Evolutionary conservation across 2,329 filamentous ascomycete genomes (phyloP), one percentile per base, ranked within the genome.

Genomic region (Sclerotinia trifoliorum): DNA sequence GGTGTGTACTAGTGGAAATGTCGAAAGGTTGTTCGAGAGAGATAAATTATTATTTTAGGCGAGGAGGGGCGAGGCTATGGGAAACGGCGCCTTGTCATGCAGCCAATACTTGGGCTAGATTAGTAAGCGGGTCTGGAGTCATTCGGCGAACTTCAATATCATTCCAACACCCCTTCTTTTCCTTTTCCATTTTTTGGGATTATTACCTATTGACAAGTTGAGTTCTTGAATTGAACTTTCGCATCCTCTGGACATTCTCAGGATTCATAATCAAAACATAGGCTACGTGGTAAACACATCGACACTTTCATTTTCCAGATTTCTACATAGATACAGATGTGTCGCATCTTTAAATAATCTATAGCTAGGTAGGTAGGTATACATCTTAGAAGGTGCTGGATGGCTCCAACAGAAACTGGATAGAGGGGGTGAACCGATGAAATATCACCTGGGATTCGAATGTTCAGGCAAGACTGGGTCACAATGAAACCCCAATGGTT

Each of bases 31-130:
- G 39, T 56, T 62, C 13, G 29, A 29, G 24, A 49, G 48, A 32
- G 55, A 66, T 66, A 66, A 66, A 63, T 67, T 46, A 65, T 65
- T 65, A 52, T 67, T 66, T 67, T 67, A 63, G 57, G 57, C 49
- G 65, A 62, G 65, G 65, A 63, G 49, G 58, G 15, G 63, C 65
- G 51, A 67, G 65, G 65, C 65, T 67, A 60, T 44, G 29, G 11
- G 24, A 32, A 51, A 51, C 44, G 29, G 54, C 64, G 64, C 64
- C 64, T 66, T 51, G 64, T 39, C 54, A 51, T 44, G 39, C 15
- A 51, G 21, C 58, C 58, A 39, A 39, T 39, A 13, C 35, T 51
- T 39, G 19, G 46, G 4, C 21, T 26, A 8, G 60, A 63, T 63
- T 63, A 63, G 46, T 63, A 52, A 63, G 60, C 60, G n/a, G n/a